Percentiles rank a stretch among this genome's conserved stretches.
Evolutionary conservation across 2,329 filamentous ascomycete genomes (phyloP).

Genomic region (Xylariaceae sp.): DNA sequence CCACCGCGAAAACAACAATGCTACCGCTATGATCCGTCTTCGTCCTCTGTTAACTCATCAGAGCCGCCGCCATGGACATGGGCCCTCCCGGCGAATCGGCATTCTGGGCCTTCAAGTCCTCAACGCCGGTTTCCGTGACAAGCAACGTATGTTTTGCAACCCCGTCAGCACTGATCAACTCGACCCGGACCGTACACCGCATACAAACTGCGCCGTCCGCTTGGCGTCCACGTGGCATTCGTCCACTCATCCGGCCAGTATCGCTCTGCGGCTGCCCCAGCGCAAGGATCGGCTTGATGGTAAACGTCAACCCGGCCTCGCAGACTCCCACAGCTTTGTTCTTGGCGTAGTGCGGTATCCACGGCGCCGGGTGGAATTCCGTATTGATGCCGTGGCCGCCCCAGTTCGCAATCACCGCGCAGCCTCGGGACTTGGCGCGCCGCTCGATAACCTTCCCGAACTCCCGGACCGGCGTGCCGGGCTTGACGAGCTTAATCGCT

Average conservation of each 20-base stretch:
- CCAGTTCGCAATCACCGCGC: slow-evolving; percentile 90
- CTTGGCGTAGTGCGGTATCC: slow-evolving; percentile 95
- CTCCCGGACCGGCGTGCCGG: slow-evolving; percentile 85
- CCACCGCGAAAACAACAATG: too few species aligned
- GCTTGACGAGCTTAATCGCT: slow-evolving; percentile 87
- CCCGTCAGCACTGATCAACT: neutral
- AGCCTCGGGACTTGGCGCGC: slow-evolving; percentile 76
- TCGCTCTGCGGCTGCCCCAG: slow-evolving; percentile 85
- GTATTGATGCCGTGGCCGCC: slow-evolving; percentile 94
- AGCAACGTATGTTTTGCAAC: slow-evolving; percentile 70
- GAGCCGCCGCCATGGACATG: slow-evolving; percentile 48
- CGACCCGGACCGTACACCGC: neutral
- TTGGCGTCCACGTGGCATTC: slow-evolving; percentile 88
- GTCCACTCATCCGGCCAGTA: slow-evolving; percentile 99
- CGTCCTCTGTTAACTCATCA: too few species aligned
- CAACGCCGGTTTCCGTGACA: slow-evolving; percentile 79
- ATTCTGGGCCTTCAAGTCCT: slow-evolving; percentile 72
- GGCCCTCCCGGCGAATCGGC: slow-evolving; percentile 74
- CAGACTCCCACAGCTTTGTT: slow-evolving; percentile 94
- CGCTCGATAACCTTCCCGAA: slow-evolving; percentile 95
- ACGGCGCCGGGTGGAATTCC: slow-evolving; percentile 89
- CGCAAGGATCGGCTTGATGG: slow-evolving; percentile 99
- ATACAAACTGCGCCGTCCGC: slow-evolving; percentile 82
- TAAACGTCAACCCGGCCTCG: slow-evolving; percentile 97
- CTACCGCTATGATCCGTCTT: too few species aligned